Conservation (phyloP, 768 basidiomycete species). For the Boletus tylopilopsis region DNA sequence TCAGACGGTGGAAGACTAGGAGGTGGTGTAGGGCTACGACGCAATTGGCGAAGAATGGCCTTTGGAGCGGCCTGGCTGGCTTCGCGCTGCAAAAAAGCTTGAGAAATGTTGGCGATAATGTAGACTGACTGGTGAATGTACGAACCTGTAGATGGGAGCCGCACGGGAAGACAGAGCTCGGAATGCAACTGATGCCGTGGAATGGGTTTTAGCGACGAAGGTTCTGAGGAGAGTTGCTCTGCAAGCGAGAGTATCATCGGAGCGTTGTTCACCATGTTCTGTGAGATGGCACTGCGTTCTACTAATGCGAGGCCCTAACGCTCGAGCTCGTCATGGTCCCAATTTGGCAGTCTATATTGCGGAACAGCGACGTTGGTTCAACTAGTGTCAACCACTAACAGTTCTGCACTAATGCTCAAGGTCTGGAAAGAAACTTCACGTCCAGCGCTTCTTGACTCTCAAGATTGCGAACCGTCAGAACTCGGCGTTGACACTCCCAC, state of each 20-base stretch:
- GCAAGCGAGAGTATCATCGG: conserved; percentile 29
- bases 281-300: conserved; percentile 1
- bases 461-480: conserved; percentile 25
- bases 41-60: conserved; percentile 53
- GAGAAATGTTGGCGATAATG: conserved; percentile 24
- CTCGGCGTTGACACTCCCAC: conserved; percentile 23
- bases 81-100: conserved; percentile 72
- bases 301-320: not conserved
- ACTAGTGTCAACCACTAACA: not conserved
- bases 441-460: not conserved
- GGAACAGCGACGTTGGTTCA: too few species aligned
- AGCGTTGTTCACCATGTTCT: conserved; percentile 55
- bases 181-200: conserved; percentile 42
- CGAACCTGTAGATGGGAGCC: conserved; percentile 66
- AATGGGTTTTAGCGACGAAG: conserved; percentile 16
- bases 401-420: conserved; percentile 17
- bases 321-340: conserved; percentile 12
- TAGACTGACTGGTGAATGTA: conserved; percentile 10
- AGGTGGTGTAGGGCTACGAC: conserved; percentile 41
- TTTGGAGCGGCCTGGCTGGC: conserved; percentile 55
- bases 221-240: conserved; percentile 22
- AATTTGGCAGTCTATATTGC: too few species aligned
- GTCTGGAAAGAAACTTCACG: conserved; percentile 20
- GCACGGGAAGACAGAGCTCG: conserved; percentile 59
- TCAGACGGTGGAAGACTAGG: conserved; percentile 20